phyloP scores from a whole-genome alignment of 306 rosid species.

The Parietaria judaica region DNA sequence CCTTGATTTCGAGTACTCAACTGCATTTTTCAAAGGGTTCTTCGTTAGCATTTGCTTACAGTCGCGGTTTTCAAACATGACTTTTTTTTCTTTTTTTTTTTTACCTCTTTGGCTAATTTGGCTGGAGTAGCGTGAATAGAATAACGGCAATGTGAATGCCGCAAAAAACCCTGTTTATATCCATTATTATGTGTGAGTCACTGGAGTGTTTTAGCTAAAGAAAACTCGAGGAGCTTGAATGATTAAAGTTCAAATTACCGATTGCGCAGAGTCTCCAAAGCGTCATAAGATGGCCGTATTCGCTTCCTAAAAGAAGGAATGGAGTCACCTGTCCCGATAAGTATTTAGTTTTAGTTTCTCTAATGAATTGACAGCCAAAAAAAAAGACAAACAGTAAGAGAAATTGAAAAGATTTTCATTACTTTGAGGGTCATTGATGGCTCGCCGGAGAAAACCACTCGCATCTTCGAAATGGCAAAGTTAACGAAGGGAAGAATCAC shows the following conservation, averaged over 20 bases:
- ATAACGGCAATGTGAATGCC: conserved; percentile 70
- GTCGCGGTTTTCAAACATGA: no score
- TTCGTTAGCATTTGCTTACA: conserved; percentile 9
- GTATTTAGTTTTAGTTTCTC: conserved; percentile 3
- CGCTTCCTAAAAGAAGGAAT: conserved; percentile 70
- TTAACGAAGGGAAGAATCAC: conserved; percentile 57
- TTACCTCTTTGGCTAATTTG: conserved; percentile 60
- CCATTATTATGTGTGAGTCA: no score
- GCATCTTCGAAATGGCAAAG: conserved; percentile 48
- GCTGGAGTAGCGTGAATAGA: conserved; percentile 56
- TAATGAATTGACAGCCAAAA: conserved; percentile 1
- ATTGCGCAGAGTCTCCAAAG: conserved; percentile 64
- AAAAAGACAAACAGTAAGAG: background rate
- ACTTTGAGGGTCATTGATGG: conserved; percentile 85
- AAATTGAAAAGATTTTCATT: conserved; percentile 11
- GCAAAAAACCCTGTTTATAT: conserved; percentile 51
- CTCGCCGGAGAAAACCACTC: conserved; percentile 68
- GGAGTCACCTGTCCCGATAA: conserved; percentile 55
- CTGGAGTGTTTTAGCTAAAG: background rate
- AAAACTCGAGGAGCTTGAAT: background rate
- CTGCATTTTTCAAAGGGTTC: conserved; percentile 31
- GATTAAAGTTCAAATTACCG: conserved; percentile 32
- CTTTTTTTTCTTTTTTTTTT: background rate
- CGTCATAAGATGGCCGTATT: conserved; percentile 76
- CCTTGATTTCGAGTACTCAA: conserved; percentile 38